Evolutionary conservation across 2,329 filamentous ascomycete species (phyloP), one percentile per base, ranked within the genome.

Genomic region (Knufia petricola): DNA sequence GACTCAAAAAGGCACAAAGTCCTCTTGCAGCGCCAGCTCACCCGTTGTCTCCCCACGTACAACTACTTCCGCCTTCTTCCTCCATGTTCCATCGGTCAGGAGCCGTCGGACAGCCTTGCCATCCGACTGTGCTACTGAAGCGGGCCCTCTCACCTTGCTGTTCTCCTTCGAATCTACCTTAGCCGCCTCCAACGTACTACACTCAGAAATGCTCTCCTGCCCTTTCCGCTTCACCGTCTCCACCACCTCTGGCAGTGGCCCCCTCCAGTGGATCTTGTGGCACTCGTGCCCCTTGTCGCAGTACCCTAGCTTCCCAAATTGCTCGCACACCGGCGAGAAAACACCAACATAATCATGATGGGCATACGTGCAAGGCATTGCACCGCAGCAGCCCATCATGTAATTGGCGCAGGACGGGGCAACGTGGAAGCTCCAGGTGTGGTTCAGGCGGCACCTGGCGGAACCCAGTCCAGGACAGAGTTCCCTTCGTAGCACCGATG

Each of bases 401-500:
- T 38, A 47, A 34, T 32, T 21, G 13, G 36, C 21, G 24, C 44
- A 47, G 15, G 32, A 38, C 4, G 44, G 44, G 10, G 34, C 44
- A 7, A 38, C 19, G 23, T 47, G 44, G 21, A 38, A 39, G 34
- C 23, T 39, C 44, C 44, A 47, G 6, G 17, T 2, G 15, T 47
- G 44, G 20, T n/a, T 26, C 8, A 47, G 17, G 13, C 15, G 34
- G 44, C 44, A 47, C 17, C 26, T 3, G n/a, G 17, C 13, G 10
- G 13, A 26, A 8, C 3, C 24, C 12, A 44, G 34, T 2, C 23
- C 19, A 12, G 3, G 7, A 47, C 44, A 47, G 2, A 34, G 44
- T n/a, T 24, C 23, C 10, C 23, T 28, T 10, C 20, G 44, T 6
- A 47, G 44, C 10, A 85, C 88, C 47, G 86, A 82, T 67, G 87